Base-by-base conservation (phyloP, 2,329 filamentous ascomycete genomes). In the Chaetomiaceae sp. region DNA sequence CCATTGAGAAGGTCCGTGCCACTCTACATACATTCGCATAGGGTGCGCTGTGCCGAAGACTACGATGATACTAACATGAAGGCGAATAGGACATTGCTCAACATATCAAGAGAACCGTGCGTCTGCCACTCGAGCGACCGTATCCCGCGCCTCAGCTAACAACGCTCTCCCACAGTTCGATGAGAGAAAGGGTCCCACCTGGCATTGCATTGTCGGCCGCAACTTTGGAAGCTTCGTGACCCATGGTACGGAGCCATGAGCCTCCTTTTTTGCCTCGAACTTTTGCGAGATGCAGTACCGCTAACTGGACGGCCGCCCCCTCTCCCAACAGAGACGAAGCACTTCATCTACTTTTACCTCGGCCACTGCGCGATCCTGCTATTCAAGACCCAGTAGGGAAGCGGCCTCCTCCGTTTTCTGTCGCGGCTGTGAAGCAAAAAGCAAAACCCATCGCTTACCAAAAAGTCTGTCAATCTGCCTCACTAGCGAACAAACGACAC, bases 301-400 rank as follows among this genome's bases (percentile, higher is more conserved):
- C 44, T 49, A 34, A 61, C 54, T 32, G n/a, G 9, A 43, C 20
- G 6, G 14, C 34, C 11, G 47, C 52, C 30, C 37, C 23, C 5
- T 16, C 5, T 16, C 3, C 8, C 37, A 20, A 33, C 75, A 96
- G 94, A 97, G 73, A 97, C 94, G 25, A 97, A 97, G 77, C 94
- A 99, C 74, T 99, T 99, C 78, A 96, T 99, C 71, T 99, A 99
- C 78, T 99, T 99, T 78, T 99, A 99, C 77, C 87, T 99, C 55
- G 94, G 94, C 50, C 94, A 97, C 79, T 96, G 90, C 72, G 94
- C 94, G 55, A 97, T 99, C 69, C 81, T 99, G 52, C 85, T 99
- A 48, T 99, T 97, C 84, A 99, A 99, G 81, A 99, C 94, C 36
- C 92, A 96, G 82, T 97, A 84, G 68, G 63, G 49, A 55, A 40